These are phyloP conservation scores for Ceratocystis destructans DNA, from an alignment of 2,329 filamentous ascomycete species.

Conservation along the genomic window DNA sequence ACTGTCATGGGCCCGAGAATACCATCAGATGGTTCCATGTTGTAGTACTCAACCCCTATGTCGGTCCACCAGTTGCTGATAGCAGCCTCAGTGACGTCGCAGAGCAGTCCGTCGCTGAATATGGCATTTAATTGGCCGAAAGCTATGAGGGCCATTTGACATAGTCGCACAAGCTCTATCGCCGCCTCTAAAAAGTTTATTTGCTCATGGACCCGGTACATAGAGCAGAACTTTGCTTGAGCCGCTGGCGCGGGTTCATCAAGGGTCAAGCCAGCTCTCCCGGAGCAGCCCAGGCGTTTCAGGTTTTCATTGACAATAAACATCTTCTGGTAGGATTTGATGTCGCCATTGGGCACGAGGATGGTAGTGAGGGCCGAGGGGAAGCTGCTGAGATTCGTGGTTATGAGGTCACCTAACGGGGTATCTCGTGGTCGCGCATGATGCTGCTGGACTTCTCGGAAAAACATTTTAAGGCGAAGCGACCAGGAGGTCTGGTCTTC, in stretches of 20 bases:
- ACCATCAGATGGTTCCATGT: conserved; percentile 81
- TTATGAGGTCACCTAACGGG: conserved; percentile 69
- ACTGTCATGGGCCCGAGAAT: conserved; percentile 87
- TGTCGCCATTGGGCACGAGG: conserved; percentile 71
- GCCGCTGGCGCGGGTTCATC: conserved; percentile 66
- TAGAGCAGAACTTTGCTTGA: conserved; percentile 77
- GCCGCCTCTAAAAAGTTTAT: conserved; percentile 67
- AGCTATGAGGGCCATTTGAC: conserved; percentile 73
- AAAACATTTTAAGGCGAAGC: conserved; percentile 63
- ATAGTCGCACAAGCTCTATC: conserved; percentile 78
- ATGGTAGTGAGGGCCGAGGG: conserved; percentile 90
- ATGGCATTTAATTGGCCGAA: conserved; percentile 79
- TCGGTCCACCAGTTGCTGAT: conserved; percentile 95
- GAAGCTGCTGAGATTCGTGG: conserved; percentile 85
- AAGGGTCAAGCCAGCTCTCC: conserved; percentile 71
- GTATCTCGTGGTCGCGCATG: conserved; percentile 78
- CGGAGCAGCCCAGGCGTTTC: conserved; percentile 83
- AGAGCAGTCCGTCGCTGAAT: conserved; percentile 83
- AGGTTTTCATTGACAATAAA: conserved; percentile 93
- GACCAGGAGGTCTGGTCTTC: conserved; percentile 71
- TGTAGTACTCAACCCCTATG: conserved; percentile 82
- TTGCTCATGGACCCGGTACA: conserved; percentile 77
- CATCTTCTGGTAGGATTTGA: conserved; percentile 61
- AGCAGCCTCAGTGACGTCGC: conserved; percentile 81
- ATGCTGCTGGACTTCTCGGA: conserved; percentile 71